Conservation (phyloP, 768 basidiomycete genomes). For the Lentinula sp. region DNA sequence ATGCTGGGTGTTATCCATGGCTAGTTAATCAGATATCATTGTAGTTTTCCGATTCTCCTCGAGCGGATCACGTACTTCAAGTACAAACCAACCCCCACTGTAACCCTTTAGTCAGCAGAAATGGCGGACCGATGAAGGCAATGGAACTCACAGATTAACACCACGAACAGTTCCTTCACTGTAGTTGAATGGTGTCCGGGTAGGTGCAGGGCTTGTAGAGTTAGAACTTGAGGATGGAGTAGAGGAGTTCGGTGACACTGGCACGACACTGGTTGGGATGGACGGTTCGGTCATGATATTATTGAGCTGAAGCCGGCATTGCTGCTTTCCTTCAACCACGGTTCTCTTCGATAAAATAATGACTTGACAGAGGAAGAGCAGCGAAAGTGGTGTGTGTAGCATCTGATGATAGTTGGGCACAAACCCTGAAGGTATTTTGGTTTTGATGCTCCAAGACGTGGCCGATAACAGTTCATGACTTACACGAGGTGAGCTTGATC, state of each 20-base stretch:
- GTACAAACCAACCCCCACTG: conserved; percentile 60
- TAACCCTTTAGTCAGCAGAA: background rate
- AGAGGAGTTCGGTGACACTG: conserved; percentile 6
- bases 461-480: conserved; percentile 3
- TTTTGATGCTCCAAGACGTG: background rate
- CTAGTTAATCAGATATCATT: conserved; percentile 21
- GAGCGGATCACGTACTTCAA: conserved; percentile 34
- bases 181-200: conserved; percentile 34
- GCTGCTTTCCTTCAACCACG: conserved; percentile 13
- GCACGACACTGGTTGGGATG: conserved; percentile 3
- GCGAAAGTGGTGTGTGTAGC: conserved; percentile 11
- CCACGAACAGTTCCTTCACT: conserved; percentile 42
- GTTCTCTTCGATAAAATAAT: conserved; percentile 4
- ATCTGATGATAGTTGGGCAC: conserved; percentile 1
- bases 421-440: background rate
- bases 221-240: conserved; percentile 6
- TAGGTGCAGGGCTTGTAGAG: conserved; percentile 9
- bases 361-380: conserved; percentile 17
- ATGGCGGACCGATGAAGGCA: background rate
- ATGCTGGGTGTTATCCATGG: conserved; percentile 79
- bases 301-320: conserved; percentile 21
- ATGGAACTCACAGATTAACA: conserved; percentile 50
- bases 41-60: background rate
- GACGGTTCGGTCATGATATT: conserved; percentile 9
- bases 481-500: conserved; percentile 3